Base-by-base conservation (phyloP, 2,329 filamentous ascomycete species). In the Triangularia verruculosa region DNA sequence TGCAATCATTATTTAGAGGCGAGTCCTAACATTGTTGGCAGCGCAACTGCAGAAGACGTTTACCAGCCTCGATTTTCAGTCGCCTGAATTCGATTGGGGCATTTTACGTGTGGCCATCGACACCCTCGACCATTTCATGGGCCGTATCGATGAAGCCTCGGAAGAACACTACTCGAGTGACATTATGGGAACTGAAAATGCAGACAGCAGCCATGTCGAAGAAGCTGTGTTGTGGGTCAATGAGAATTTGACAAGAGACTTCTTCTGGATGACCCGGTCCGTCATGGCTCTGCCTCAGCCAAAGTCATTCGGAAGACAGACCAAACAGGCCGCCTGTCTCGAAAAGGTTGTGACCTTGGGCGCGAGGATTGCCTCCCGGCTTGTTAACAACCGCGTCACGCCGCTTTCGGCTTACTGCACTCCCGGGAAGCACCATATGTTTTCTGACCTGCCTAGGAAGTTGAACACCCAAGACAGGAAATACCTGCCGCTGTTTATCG, bases 21-120 rank as follows among this genome's bases (percentile, higher is more conserved):
- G 3, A 8, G 51, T 59, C 32, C 63, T 72, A 57, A 73, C 66
- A 66, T 34, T 57, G 55, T 17, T 4, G 22, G 5, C 28, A 78
- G 76, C 74, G 34, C 84, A 84, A 70, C 71, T 87, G 25, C 79
- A 83, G 57, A 79, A 81, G 52, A 72, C 85, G 9, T 84, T 86
- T 57, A 78, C 74, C 11, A 79, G 78, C 22, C 81, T 86, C 47
- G 76, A 79, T 11, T 74, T 75, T 11, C 72, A 74, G 1, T 76
- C 77, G 3, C 70, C 75, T 0, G 76, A 79, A 32, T 76, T 83
- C 13, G 80, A 83, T 64, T 85, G 83, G 80, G 71, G 73, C 12
- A 75, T 83, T 20, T 69, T 86, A 28, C 74, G 74, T 20, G 75
- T 74, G 17, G 77, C 78, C 0, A 65, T 86, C 3, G 78, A 80